Evolutionary conservation across 2,329 filamentous ascomycete species (phyloP).

Genomic region (Nemania sp.): DNA sequence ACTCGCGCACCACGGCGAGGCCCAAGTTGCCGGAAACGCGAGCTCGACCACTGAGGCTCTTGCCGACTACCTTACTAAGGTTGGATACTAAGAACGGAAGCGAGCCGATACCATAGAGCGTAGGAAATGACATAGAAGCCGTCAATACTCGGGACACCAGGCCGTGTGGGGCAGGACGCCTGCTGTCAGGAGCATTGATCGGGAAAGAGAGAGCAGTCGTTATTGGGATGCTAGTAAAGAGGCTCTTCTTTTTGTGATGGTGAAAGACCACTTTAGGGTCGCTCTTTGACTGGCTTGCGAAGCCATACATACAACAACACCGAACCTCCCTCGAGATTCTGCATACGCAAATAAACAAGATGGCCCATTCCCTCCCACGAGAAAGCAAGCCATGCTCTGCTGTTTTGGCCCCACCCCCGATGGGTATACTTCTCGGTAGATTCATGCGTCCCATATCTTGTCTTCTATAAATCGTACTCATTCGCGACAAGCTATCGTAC

Average conservation of each 20-base stretch:
- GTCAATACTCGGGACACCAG: slow-evolving; percentile 26
- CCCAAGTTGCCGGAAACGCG: slow-evolving; percentile 72
- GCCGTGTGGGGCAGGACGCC: slow-evolving; percentile 25
- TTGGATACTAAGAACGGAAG: slow-evolving; percentile 63
- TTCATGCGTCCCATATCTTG: slow-evolving; percentile 10
- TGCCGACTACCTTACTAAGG: slow-evolving; percentile 81
- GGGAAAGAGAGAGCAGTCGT: slow-evolving; percentile 13
- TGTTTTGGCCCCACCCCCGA: slow-evolving; percentile 11
- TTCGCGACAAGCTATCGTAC: slow-evolving; percentile 19
- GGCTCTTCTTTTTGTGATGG: slow-evolving; percentile 18
- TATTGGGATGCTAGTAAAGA: slow-evolving; percentile 24
- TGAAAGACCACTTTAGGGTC: slow-evolving; percentile 18
- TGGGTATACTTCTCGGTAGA: slow-evolving; percentile 23
- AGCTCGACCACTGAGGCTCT: slow-evolving; percentile 79
- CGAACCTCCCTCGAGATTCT: slow-evolving; percentile 40
- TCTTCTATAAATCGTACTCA: slow-evolving; percentile 11
- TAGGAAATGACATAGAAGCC: slow-evolving; percentile 14
- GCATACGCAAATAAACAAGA: slow-evolving; percentile 38
- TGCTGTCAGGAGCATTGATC: slow-evolving; percentile 24
- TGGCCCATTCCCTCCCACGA: slow-evolving; percentile 23
- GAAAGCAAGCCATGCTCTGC: slow-evolving; percentile 13
- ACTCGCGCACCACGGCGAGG: slow-evolving; percentile 82
- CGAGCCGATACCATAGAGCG: slow-evolving; percentile 4
- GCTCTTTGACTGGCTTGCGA: slow-evolving; percentile 28
- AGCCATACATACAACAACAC: slow-evolving; percentile 26